Conservation (phyloP, 1,139 yeast species). For the Hanseniaspora sp. region DNA sequence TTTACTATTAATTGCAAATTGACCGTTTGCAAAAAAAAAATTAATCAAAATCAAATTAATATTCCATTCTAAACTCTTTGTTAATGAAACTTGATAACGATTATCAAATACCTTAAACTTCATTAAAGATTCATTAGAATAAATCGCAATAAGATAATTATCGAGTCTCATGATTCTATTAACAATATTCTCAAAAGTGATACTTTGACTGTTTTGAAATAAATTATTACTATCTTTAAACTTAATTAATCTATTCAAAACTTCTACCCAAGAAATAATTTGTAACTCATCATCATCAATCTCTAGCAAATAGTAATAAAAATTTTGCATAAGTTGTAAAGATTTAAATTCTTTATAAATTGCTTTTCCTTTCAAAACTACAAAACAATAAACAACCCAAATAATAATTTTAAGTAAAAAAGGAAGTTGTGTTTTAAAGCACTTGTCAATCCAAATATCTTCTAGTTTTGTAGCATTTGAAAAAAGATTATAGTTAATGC, state of each 20-base stretch:
- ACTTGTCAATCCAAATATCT: constrained; percentile 51
- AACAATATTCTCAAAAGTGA: constrained; percentile 90
- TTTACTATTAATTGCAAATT: constrained; percentile 60
- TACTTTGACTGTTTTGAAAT: constrained; percentile 56
- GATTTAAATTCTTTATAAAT: constrained; percentile 38
- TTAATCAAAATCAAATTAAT: constrained; percentile 78
- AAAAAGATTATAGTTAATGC: constrained; percentile 56
- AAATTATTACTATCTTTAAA: constrained; percentile 70
- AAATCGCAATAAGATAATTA: constrained; percentile 79
- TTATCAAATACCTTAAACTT: constrained; percentile 17
- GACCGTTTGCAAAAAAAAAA: constrained; percentile 74
- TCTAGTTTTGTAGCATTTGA: constrained; percentile 30
- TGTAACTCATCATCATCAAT: constrained; percentile 73
- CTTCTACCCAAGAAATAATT: constrained; percentile 85
- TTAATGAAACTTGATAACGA: constrained; percentile 33
- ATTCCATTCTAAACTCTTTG: constrained; percentile 91
- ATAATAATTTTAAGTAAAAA: constrained; percentile 46
- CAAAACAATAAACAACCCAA: constrained; percentile 50
- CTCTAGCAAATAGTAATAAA: constrained; percentile 45
- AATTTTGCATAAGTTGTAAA: constrained; percentile 30
- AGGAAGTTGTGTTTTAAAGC: constrained; percentile 41
- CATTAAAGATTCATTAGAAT: constrained; percentile 50
- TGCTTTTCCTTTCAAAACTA: constrained; percentile 49
- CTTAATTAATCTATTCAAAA: constrained; percentile 65
- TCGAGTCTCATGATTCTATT: constrained; percentile 92